Conservation (phyloP, 257 asterid species). For the Ehretia macrophylla region DNA sequence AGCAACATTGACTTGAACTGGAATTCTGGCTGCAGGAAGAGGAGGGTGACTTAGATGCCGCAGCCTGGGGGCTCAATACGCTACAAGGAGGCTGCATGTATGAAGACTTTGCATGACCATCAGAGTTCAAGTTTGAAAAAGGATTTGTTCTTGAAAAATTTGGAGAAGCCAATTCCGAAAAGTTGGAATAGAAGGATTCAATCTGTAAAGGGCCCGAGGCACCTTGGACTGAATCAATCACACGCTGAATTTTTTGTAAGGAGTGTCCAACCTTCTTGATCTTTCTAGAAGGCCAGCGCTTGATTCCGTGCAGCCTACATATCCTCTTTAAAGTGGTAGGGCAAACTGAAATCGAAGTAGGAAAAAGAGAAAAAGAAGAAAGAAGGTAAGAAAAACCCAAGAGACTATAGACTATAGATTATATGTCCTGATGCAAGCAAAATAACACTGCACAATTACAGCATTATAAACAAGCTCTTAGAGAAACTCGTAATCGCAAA, state of each 20-base stretch:
- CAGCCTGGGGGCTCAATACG: constrained; percentile 23
- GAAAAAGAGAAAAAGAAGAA: constrained; percentile 3
- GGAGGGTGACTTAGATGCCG: constrained; percentile 53
- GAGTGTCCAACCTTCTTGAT: constrained; percentile 95
- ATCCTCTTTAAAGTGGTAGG: constrained; percentile 97
- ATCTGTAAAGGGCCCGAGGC: constrained; percentile 68
- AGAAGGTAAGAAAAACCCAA: not conserved
- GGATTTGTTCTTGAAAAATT: constrained; percentile 42
- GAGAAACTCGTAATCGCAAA: not conserved
- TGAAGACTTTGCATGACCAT: constrained; percentile 20
- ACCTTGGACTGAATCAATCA: constrained; percentile 90
- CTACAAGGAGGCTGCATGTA: constrained; percentile 28
- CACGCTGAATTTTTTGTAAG: constrained; percentile 78
- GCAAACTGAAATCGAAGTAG: constrained; percentile 52
- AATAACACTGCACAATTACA: not conserved
- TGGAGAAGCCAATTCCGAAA: constrained; percentile 65
- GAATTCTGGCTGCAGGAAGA: constrained; percentile 73
- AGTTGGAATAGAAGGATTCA: constrained; percentile 72
- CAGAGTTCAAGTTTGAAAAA: constrained; percentile 31
- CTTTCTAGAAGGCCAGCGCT: constrained; percentile 96
- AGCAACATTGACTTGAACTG: constrained; percentile 60
- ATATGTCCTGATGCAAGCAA: not conserved
- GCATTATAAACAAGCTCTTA: not conserved
- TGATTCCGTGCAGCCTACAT: constrained; percentile 89
- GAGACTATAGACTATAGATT: not conserved